Evolutionary conservation across 129 eudicot genomes (phyloP), one percentile per base, ranked within the genome.

Genomic region (Lactuca sativa): DNA sequence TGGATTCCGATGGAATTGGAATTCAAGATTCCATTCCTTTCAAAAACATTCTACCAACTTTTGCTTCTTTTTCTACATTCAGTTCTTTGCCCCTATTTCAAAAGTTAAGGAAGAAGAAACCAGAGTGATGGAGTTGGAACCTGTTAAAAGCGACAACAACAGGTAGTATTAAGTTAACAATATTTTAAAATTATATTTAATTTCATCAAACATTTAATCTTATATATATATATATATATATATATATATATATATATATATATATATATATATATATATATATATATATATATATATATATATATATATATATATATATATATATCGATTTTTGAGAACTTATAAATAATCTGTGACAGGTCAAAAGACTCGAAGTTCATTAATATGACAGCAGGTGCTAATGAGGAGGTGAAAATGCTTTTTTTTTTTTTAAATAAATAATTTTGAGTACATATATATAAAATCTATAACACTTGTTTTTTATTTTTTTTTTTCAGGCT

Each of bases 41-140:
- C 3, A 43, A 8, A 43, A 43, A 43, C 49, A 43, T 43, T 43
- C 13, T 43, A 43, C 49, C 54, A 16, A 3, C 34, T 11, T 69
- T 40, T 9, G 36, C 18, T 73, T 75, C 52, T 6, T 76, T 63
- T 40, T 59, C 61, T 74, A 25, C 30, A 57, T 64, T 14, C 85
- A 95, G 99, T 95, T 95, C 84, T 95, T 95, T 84, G 90, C 99
- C 25, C 93, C 99, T 58, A 92, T 95, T 80, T 73, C 99, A 25
- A 95, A 95, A 78, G 92, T 73, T 66, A 95, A 82, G 77, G 97
- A 95, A 37, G 99, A 90, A 44, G 90, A 81, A 73, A 90, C 75
- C 64, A 87, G 87, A 56, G 83, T 74, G 40, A 56, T 83, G 69
- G 88, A 85, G 62, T 78, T 64, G 72, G 64, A 82, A 54, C 84